These are phyloP conservation scores for Thymus mandschuricus DNA, from an alignment of 257 asterid genomes.

Conservation along the genomic window DNA sequence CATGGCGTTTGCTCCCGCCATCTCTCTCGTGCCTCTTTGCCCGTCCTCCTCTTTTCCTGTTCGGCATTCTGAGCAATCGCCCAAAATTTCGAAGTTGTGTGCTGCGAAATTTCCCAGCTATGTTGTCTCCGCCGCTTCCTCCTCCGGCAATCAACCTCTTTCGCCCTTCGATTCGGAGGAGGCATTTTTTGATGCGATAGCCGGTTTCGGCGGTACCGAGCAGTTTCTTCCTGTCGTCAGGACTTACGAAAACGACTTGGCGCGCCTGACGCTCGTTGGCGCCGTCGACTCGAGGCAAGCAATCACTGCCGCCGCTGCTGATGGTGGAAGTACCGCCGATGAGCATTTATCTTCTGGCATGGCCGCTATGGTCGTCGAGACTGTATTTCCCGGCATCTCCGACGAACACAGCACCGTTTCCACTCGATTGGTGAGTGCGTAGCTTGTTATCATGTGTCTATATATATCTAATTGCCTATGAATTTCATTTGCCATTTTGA, in stretches of 20 bases:
- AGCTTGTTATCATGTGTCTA: not conserved
- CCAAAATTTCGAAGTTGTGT: conserved; percentile 30
- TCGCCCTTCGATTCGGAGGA: conserved; percentile 53
- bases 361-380: conserved; percentile 80
- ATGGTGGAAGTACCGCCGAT: conserved; percentile 80
- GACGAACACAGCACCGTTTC: conserved; percentile 69
- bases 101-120: conserved; percentile 22
- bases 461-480: not conserved
- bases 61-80: conserved; percentile 30
- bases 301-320: conserved; percentile 90
- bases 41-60: conserved; percentile 27
- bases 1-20: conserved; percentile 53
- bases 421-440: conserved; percentile 65
- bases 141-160: conserved; percentile 41
- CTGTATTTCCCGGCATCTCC: conserved; percentile 65
- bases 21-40: conserved; percentile 34
- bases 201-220: conserved; percentile 47
- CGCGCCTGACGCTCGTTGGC: conserved; percentile 75
- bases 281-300: conserved; percentile 83
- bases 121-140: conserved; percentile 36
- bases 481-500: not conserved
- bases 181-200: conserved; percentile 56
- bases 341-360: conserved; percentile 64
- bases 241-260: conserved; percentile 74
- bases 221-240: conserved; percentile 59